Evolutionary conservation across 202 grass and related monocot genomes (phyloP).

Genomic region (Setaria italica): DNA sequence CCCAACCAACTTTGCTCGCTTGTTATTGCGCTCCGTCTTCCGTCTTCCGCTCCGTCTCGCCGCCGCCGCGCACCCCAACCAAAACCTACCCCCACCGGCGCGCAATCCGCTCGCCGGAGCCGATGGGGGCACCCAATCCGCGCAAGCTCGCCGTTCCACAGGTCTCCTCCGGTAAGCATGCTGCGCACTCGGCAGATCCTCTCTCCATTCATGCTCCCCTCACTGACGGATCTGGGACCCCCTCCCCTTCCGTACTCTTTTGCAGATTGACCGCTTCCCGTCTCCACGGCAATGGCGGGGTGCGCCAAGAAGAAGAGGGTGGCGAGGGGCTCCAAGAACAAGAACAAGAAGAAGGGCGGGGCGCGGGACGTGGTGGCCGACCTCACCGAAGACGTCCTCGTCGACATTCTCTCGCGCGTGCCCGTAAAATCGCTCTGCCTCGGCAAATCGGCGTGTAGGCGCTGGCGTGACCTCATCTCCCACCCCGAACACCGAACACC

Average conservation of each 20-base stretch:
- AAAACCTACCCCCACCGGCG: not conserved
- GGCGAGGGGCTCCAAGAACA: not conserved
- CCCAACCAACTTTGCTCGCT: too few species aligned
- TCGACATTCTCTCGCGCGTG: conserved; percentile 12
- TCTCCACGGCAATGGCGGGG: not conserved
- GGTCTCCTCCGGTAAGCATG: not conserved
- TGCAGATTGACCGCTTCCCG: not conserved
- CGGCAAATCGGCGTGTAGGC: not conserved
- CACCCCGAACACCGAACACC: not conserved
- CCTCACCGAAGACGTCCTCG: conserved; percentile 25
- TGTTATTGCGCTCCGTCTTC: too few species aligned
- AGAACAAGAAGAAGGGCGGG: not conserved
- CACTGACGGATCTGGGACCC: not conserved
- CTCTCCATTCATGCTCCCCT: not conserved
- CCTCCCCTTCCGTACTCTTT: not conserved
- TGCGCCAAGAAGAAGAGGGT: not conserved
- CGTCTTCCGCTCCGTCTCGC: not conserved
- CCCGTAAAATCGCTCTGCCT: not conserved
- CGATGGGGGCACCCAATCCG: not conserved
- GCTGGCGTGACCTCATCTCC: not conserved
- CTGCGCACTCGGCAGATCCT: not conserved
- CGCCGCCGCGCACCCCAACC: not conserved
- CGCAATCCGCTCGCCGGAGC: not conserved
- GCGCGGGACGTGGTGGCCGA: not conserved
- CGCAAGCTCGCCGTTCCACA: not conserved